Percentiles rank a stretch among this genome's conserved stretches.
Conservation (phyloP, 495 filamentous ascomycete genomes). For the Xylaria scruposa region DNA sequence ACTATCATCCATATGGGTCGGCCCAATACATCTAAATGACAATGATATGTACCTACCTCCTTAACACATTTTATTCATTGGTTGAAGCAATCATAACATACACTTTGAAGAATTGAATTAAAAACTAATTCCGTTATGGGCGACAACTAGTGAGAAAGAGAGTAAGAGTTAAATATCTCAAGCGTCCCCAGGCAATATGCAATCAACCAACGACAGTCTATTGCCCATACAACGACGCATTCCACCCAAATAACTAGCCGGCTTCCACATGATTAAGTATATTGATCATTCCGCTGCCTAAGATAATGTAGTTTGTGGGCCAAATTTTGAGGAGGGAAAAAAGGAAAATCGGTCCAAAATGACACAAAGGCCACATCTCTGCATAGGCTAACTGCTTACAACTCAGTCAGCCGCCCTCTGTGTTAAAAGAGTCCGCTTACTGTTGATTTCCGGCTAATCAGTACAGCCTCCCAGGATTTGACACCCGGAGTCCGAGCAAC, state of each 20-base stretch:
- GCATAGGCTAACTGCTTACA: neutral
- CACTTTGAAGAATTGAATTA: neutral
- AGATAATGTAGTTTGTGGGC: neutral
- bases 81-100: neutral
- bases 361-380: neutral
- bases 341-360: neutral
- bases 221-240: neutral
- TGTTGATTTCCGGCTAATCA: neutral
- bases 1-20: neutral
- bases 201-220: conserved; percentile 3
- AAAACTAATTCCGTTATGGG: neutral
- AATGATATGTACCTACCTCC: neutral
- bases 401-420: neutral
- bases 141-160: neutral
- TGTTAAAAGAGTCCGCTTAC: neutral
- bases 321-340: neutral
- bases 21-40: neutral
- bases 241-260: neutral
- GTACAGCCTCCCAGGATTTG: neutral
- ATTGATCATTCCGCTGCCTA: neutral
- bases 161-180: neutral
- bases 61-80: neutral
- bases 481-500: conserved; percentile 20
- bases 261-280: neutral
- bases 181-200: neutral